Base-by-base conservation (phyloP, 768 basidiomycete species). In the Podaxis sp. region DNA sequence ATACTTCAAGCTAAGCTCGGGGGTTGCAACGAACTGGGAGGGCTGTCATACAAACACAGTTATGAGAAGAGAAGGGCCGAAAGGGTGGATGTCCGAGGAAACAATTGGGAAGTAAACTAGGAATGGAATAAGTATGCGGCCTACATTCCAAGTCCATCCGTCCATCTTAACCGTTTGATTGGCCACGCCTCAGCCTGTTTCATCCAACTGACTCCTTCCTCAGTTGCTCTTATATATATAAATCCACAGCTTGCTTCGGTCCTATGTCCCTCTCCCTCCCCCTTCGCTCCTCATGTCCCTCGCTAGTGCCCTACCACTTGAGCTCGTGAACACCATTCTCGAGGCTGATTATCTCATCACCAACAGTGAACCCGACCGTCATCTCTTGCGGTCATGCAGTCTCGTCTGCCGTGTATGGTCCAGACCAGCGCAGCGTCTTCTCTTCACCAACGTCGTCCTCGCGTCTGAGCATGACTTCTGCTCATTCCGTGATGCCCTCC, bases 341-440 rank as follows among this genome's bases (percentile, higher is more conserved):
- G 86, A 89, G 70, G 71, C 78, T 13, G 81, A 82, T 3, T 81
- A 76, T 57, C 52, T 37, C 35, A 48, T 25, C 25, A 72, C 76
- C 44, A 71, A 77, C 52, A 72, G 76, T 36, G 69, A 73, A 27
- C 63, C 71, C 32, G 68, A 73, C 53, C 67, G 72, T 3, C 73
- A 80, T 64, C 74, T 88, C 18, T 76, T 90, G 51, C 71, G 69
- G 54, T 70, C 78, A 50, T 87, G 82, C 66, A 74, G 87, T 2
- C 79, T 90, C 51, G 86, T 91, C 23, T 89, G 82, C 78, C 79
- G 75, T 69, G 76, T 80, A 25, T 91, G 90, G 89, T 82, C 87
- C 0, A 65, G 72, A n/a, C 74, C 79, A 28, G 79, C 86, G 0
- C 89, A 91, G 71, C 82, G 79, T 59, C 78, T 88, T 16, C 75